Conservation (phyloP, 805 yeast species). For the Candida pini region DNA sequence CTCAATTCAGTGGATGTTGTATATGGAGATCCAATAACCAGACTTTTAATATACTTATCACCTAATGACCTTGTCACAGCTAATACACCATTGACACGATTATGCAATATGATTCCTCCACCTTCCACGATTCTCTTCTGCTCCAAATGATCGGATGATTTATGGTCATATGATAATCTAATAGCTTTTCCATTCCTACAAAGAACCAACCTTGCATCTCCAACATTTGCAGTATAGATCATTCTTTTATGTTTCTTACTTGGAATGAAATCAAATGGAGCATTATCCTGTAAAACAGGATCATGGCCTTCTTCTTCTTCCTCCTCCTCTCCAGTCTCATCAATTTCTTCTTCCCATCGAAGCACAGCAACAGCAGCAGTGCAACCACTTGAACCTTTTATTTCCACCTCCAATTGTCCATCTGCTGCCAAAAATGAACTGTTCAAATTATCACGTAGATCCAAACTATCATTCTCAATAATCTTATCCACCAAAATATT, state of each 20-base stretch:
- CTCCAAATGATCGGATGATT: constrained; percentile 79
- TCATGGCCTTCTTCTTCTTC: constrained; percentile 1
- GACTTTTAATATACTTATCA: constrained; percentile 84
- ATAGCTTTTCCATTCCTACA: constrained; percentile 70
- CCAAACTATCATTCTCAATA: constrained; percentile 37
- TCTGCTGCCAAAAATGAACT: constrained; percentile 75
- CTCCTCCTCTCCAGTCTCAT: constrained; percentile 6
- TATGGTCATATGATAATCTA: constrained; percentile 87
- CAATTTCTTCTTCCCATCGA: constrained; percentile 63
- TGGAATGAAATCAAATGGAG: constrained; percentile 45
- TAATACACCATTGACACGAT: constrained; percentile 90
- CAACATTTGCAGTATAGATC: constrained; percentile 91
- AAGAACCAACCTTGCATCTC: constrained; percentile 83
- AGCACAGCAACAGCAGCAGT: constrained; percentile 93
- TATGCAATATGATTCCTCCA: constrained; percentile 87
- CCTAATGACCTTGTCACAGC: constrained; percentile 95
- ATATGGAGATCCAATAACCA: constrained; percentile 86
- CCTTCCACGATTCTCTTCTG: constrained; percentile 63
- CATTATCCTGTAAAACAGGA: constrained; percentile 10
- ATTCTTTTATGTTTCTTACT: constrained; percentile 53
- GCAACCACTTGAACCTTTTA: constrained; percentile 77
- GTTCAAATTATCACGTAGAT: constrained; percentile 61
- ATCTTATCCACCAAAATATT: constrained; percentile 57
- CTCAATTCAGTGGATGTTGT: constrained; percentile 81
- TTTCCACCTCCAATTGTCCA: constrained; percentile 50